A percentile compares a stretch with the other conserved stretches of the same genome.
These are phyloP conservation scores for Eucalyptus pumila DNA, from an alignment of 345 rosid genomes.

Conservation along the genomic window DNA sequence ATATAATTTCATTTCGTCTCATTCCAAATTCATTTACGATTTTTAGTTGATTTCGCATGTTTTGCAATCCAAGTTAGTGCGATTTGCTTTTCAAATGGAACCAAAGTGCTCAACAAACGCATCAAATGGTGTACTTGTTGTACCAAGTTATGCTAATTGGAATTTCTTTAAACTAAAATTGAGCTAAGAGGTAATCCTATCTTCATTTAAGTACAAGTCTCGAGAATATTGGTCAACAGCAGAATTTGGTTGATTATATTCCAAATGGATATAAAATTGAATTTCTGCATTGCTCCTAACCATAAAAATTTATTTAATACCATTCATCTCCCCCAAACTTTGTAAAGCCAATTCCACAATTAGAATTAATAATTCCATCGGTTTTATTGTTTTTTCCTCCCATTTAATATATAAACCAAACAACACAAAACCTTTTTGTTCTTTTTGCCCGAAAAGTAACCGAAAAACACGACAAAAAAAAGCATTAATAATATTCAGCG, in stretches of 20 bases:
- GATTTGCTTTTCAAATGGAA: background rate
- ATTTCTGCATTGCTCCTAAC: background rate
- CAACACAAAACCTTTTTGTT: background rate
- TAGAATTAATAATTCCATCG: background rate
- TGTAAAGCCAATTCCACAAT: background rate
- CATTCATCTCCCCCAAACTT: background rate
- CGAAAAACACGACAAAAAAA: background rate
- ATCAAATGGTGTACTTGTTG: background rate
- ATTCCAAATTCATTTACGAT: background rate
- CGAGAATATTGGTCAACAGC: background rate
- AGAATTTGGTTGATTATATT: background rate
- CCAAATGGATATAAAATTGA: background rate
- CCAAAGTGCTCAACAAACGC: background rate
- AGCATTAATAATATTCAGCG: background rate
- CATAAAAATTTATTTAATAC: background rate
- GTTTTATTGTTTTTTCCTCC: background rate
- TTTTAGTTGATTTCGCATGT: background rate
- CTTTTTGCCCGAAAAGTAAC: background rate
- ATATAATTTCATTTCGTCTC: fast-evolving
- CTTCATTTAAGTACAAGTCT: background rate
- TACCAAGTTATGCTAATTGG: background rate
- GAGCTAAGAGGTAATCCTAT: background rate
- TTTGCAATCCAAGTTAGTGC: background rate
- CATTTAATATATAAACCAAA: background rate
- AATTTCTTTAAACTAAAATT: background rate